Evolutionary conservation across 495 filamentous ascomycete species (phyloP).

Genomic region (Aspergillus cavernicola): DNA sequence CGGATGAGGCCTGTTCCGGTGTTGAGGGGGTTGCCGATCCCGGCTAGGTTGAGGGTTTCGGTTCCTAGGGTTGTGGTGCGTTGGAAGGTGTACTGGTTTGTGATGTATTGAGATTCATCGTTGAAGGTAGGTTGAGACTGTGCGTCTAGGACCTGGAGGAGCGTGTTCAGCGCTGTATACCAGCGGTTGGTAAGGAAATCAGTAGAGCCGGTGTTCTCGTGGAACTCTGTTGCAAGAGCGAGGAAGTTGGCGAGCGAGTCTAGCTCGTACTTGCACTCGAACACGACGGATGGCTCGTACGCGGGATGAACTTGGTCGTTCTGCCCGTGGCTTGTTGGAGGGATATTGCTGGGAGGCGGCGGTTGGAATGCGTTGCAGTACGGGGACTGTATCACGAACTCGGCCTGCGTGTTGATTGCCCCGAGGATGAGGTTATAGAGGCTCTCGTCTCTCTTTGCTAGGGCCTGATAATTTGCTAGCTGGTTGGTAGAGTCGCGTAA

Average conservation of each 20-base stretch:
- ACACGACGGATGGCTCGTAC: slow-evolving; percentile 81
- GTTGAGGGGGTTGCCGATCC: slow-evolving; percentile 87
- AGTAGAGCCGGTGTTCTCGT: slow-evolving; percentile 70
- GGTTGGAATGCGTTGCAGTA: slow-evolving; percentile 99
- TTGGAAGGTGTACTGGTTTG: slow-evolving; percentile 83
- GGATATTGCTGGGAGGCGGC: slow-evolving; percentile 72
- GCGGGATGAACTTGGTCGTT: slow-evolving; percentile 79
- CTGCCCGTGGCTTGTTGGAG: slow-evolving; percentile 67
- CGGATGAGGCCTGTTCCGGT: slow-evolving; percentile 79
- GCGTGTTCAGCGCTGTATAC: slow-evolving; percentile 71
- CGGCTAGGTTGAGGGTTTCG: slow-evolving; percentile 79
- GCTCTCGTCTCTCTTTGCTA: slow-evolving; percentile 73
- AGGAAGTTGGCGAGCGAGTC: slow-evolving; percentile 95
- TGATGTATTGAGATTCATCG: slow-evolving; percentile 53
- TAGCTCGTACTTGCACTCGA: slow-evolving; percentile 98
- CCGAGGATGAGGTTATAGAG: slow-evolving; percentile 81
- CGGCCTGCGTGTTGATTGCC: slow-evolving; percentile 93
- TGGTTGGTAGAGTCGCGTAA: slow-evolving; percentile 97
- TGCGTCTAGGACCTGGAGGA: slow-evolving; percentile 69
- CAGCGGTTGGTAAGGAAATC: slow-evolving; percentile 77
- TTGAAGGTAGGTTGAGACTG: slow-evolving; percentile 81
- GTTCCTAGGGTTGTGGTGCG: slow-evolving; percentile 76
- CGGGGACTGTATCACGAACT: slow-evolving; percentile 89
- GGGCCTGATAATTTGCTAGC: slow-evolving; percentile 77
- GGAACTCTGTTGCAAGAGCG: slow-evolving; percentile 77